Evolutionary conservation across 2,329 filamentous ascomycete genomes (phyloP).

Genomic region (Neofusicoccum sp.): DNA sequence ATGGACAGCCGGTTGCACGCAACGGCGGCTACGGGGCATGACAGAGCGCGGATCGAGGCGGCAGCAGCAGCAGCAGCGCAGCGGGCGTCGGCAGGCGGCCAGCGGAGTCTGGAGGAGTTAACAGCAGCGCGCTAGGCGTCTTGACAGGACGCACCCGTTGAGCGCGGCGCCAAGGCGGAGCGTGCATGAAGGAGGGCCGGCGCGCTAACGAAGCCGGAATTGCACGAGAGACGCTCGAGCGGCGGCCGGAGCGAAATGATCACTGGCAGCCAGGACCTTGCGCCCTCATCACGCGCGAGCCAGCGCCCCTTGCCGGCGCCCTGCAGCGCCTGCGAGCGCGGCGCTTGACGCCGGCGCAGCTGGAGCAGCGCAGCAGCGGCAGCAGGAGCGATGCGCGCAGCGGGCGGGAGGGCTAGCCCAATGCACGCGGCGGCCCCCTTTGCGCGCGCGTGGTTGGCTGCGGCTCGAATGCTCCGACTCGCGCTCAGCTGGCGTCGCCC

Average conservation of each 20-base stretch:
- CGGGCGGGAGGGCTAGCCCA: neutral
- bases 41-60: neutral
- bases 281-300: neutral
- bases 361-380: neutral
- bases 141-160: constrained; percentile 11
- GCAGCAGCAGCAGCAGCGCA: constrained; percentile 7
- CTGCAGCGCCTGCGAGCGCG: neutral
- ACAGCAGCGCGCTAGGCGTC: constrained; percentile 11
- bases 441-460: constrained; percentile 1
- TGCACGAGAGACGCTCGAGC: neutral
- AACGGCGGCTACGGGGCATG: constrained; percentile 6
- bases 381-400: neutral
- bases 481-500: neutral
- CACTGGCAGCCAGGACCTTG: neutral
- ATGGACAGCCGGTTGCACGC: constrained; percentile 13
- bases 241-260: neutral
- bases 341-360: too few relatives aligned
- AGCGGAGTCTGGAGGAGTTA: constrained; percentile 3
- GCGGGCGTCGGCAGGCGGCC: neutral
- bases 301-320: neutral
- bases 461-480: neutral
- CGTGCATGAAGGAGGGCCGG: constrained; percentile 13
- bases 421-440: neutral
- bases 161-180: constrained; percentile 12
- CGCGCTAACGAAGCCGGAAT: neutral